Base-by-base conservation (phyloP, 2,329 filamentous ascomycete species). In the Penicillium sumatraense region DNA sequence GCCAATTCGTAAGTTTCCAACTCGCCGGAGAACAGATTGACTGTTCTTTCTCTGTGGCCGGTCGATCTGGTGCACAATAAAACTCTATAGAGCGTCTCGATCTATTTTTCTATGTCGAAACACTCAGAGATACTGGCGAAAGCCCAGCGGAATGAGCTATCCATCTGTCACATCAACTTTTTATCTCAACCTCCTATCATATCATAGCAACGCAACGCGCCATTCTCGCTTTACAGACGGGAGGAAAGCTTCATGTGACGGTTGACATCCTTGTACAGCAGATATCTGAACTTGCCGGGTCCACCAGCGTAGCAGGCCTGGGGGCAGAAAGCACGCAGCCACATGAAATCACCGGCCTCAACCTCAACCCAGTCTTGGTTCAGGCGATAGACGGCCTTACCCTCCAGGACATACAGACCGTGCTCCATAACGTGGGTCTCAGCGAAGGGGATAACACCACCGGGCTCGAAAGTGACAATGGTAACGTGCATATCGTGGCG, bases 361-460 rank as follows among this genome's bases (percentile, higher is more conserved):
- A 66, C 64, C 59, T 66, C 64, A 11, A 66, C 64, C 64, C 64
- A 66, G 46, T 66, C 64, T 53, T 66, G 63, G 14, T 66, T 66
- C 0, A 66, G 60, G 5, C 63, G 57, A 46, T 66, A 66, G 7
- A 66, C 63, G 16, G 62, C 63, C 42, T 66, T 66, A 13, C 63
- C 63, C 42, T 66, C 63, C 26, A 66, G 21, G 1, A 66, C 63
- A 49, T 66, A 66, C 13, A 66, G 54, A 3, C 63, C 63, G 23
- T 66, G 63, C 42, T 66, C 63, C 63, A 66, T 66, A n/a, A 66
- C 63, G 36, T 66, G 63, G 14, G 63, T 66, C 49, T 66, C 63
- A 1, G 63, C 63, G 13, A 66, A 66, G 1, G 63, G 63, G 38
- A 66, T 66, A 7, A 59, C 50, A 52, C 63, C 63, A 23, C 63